Percentiles rank a stretch among this genome's conserved stretches.
Evolutionary conservation across 1,284 basidiomycete genomes (phyloP).

Genomic region (Paramarasmius palmivorus): DNA sequence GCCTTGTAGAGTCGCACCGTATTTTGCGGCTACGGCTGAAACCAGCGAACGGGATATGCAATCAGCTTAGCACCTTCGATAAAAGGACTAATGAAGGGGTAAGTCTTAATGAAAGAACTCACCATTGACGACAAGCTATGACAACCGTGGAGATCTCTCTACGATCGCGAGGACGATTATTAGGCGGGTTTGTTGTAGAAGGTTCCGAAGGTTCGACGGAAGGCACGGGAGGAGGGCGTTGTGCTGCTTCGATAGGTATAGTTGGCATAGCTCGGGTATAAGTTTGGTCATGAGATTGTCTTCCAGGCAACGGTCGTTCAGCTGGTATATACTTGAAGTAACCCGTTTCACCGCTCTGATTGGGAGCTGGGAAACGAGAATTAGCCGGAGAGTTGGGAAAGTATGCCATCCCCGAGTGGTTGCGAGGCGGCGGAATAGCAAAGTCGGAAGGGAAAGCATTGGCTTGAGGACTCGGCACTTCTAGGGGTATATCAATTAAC

Average conservation of each 20-base stretch:
- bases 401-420: conserved; percentile 43
- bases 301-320: conserved; percentile 48
- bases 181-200: conserved; percentile 30
- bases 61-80: conserved; percentile 35
- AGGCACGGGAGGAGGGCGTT: conserved; percentile 35
- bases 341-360: conserved; percentile 29
- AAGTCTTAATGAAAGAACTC: conserved; percentile 27
- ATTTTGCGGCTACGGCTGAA: conserved; percentile 77
- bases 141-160: conserved; percentile 67
- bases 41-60: conserved; percentile 23
- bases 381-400: conserved; percentile 37
- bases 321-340: conserved; percentile 37
- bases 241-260: conserved; percentile 37
- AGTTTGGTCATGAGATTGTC: conserved; percentile 41
- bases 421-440: conserved; percentile 35
- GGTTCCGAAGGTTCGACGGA: conserved; percentile 36
- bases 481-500: conserved; percentile 43
- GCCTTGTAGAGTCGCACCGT: conserved; percentile 78
- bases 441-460: conserved; percentile 36
- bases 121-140: conserved; percentile 70
- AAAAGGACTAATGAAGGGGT: conserved; percentile 37
- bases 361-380: conserved; percentile 38
- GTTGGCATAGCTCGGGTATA: conserved; percentile 32
- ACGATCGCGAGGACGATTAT: conserved; percentile 36
- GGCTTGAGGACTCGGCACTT: conserved; percentile 37